Base-by-base conservation (phyloP, 805 yeast genomes). In the Candida verbasci region DNA sequence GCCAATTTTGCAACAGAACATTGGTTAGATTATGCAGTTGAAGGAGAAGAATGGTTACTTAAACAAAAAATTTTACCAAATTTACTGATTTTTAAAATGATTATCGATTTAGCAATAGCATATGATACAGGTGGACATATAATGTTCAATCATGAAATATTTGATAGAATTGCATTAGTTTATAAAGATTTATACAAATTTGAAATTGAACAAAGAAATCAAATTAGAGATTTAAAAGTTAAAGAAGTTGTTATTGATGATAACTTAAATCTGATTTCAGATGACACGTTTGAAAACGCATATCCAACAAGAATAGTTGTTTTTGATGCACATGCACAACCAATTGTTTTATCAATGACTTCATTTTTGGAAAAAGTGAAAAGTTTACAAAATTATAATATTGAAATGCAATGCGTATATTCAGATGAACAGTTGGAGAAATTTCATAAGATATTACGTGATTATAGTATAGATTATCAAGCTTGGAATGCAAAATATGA, bases 301-400 rank as follows among this genome's bases (percentile, higher is more conserved):
- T 79, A 70, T 30, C 83, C 86, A 1, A 71, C 85, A 0, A 76
- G 70, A 40, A 49, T 78, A 23, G 64, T 78, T 0, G 35, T 75
- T 2, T 42, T 52, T 1, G 54, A 62, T 18, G 15, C 34, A 1
- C 54, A 54, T 3, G 37, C 58, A 4, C 57, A 62, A 47, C 53
- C 47, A 18, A 57, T 53, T 61, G 51, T 42, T 40, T 49, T 68
- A 55, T 27, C 62, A 44, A 55, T 50, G 40, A 40, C 41, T 50
- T 49, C 44, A 21, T 62, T 52, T 50, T 52, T 70, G 49, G 39
- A 29, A 4, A 37, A 38, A 23, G 33, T 27, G 12, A n/a, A 31
- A 9, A 25, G 24, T 14, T 18, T 24, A 10, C 15, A 15, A 14
- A 21, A 33, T 11, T 35, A 10, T 15, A 14, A 20, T 17, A 45